Percentiles rank a stretch among this genome's conserved stretches.
These are phyloP conservation scores for Dillenia suffruticosa DNA, from an alignment of 164 flowering plant genomes.

Conservation along the genomic window DNA sequence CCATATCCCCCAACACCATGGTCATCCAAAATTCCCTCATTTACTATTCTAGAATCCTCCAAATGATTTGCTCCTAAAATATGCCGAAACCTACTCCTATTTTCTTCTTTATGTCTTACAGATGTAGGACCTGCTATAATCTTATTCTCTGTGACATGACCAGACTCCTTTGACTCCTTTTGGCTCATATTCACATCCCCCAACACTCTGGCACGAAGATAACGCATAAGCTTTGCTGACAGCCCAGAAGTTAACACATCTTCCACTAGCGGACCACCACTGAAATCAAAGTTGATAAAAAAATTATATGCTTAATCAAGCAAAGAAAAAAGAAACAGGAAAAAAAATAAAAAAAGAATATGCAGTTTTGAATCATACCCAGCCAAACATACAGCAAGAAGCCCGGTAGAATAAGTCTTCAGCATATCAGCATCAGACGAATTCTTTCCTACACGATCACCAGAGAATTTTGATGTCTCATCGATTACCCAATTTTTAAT, in stretches of 20 bases:
- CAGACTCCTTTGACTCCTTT: constrained; percentile 58
- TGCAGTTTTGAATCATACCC: constrained; percentile 42
- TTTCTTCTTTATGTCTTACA: constrained; percentile 65
- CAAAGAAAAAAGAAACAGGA: not conserved
- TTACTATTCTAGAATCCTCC: constrained; percentile 38
- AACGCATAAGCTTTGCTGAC: constrained; percentile 90
- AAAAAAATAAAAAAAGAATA: not conserved
- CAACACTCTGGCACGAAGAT: constrained; percentile 77
- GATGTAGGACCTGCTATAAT: constrained; percentile 26
- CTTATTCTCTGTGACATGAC: constrained; percentile 42
- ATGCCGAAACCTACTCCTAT: constrained; percentile 54
- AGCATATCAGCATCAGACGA: constrained; percentile 80
- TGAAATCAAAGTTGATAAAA: constrained; percentile 23
- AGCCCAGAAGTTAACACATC: constrained; percentile 89
- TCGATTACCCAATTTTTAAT: constrained; percentile 84
- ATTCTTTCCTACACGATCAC: constrained; percentile 39
- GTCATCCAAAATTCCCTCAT: constrained; percentile 42
- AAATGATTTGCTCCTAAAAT: constrained; percentile 41
- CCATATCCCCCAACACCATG: constrained; percentile 34
- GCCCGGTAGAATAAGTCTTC: constrained; percentile 86
- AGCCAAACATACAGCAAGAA: constrained; percentile 74
- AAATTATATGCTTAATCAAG: not conserved
- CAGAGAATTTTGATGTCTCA: constrained; percentile 39
- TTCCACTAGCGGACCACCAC: constrained; percentile 82
- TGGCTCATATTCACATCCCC: constrained; percentile 65